Percentiles rank a stretch among this genome's conserved stretches.
phyloP scores from a whole-genome alignment of 192 early-diverging fungal genomes.

The Haplosporangium gracile region DNA sequence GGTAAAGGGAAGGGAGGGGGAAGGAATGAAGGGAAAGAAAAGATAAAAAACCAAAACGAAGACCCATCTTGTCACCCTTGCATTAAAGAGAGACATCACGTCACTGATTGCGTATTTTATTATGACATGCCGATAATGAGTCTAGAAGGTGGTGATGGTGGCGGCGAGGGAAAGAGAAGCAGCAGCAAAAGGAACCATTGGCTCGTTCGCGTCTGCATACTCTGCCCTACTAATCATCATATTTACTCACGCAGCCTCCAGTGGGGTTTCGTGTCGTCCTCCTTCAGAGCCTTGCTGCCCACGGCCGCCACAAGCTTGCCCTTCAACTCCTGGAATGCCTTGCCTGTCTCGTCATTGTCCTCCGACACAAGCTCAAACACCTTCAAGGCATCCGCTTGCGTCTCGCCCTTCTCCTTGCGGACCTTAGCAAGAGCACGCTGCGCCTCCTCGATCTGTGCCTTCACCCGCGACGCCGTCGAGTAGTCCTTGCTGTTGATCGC shows the following conservation, averaged over 20 bases:
- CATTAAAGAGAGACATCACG: too few relatives aligned
- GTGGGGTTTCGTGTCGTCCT: conserved; percentile 54
- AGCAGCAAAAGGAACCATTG: neutral
- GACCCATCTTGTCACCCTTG: too few relatives aligned
- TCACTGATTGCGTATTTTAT: neutral
- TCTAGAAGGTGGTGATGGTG: too few relatives aligned
- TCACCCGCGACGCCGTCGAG: conserved; percentile 74
- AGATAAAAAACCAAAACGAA: too few relatives aligned
- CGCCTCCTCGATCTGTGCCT: conserved; percentile 76
- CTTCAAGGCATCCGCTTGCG: conserved; percentile 41
- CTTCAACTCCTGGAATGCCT: conserved; percentile 36
- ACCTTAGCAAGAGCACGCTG: conserved; percentile 74
- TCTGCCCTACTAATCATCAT: neutral
- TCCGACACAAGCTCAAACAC: conserved; percentile 50
- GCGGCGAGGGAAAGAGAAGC: too few relatives aligned
- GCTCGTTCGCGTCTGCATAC: neutral
- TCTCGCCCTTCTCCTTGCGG: conserved; percentile 66
- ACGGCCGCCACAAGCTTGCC: conserved; percentile 32
- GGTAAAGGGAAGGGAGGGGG: neutral
- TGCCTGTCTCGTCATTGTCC: conserved; percentile 49
- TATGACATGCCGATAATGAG: neutral
- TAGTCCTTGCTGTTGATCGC: conserved; percentile 78
- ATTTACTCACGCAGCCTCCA: conserved; percentile 45
- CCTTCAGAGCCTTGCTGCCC: conserved; percentile 43
- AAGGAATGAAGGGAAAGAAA: neutral